Base-by-base conservation (phyloP, 768 basidiomycete genomes). In the Boletus coccyginus region DNA sequence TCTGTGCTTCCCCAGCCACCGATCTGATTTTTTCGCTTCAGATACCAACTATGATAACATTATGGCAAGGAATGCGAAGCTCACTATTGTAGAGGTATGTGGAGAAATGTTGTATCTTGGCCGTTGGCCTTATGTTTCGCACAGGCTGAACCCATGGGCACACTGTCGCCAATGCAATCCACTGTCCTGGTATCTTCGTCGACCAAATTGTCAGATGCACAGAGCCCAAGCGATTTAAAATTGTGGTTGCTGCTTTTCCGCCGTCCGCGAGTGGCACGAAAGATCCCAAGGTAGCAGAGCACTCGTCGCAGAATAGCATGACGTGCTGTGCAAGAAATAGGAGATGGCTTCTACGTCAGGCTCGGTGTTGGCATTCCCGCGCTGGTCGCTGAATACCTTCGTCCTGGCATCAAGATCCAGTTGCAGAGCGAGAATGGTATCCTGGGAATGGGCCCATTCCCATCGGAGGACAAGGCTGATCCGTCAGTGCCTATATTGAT, bases 321-420 rank as follows among this genome's bases (percentile, higher is more conserved):
- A 59, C 85, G 93, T 21, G 92, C 92, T 3, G 92, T 93, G 2
- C 89, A 86, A 75, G 93, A 94, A 74, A 81, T 93, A 66, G 85
- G 84, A 68, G 86, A 94, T 67, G 92, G 90, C 1, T 92, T 80
- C 76, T 85, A 90, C 59, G 90, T 92, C 58, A 93, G 93, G 64
- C 74, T 93, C 47, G 92, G 92, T 33, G 90, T 92, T 64, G 92
- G 91, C n/a, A 93, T 94, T 82, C 91, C 91, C 17, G 92, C 90
- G 10, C 79, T 94, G 11, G 88, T 92, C 40, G 87, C 90, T 2
- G 88, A 89, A 64, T 83, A 86, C 69, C 71, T 92, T 40, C 81
- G 79, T 50, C 77, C 82, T 49, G 85, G 80, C 46, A 82, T 92
- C 24, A 80, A 79, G 46, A 90, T 93, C 31, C 92, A 88, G 88